Evolutionary conservation across 2,329 filamentous ascomycete genomes (phyloP).

Genomic region (Aspergillus fumigatiaffinis): DNA sequence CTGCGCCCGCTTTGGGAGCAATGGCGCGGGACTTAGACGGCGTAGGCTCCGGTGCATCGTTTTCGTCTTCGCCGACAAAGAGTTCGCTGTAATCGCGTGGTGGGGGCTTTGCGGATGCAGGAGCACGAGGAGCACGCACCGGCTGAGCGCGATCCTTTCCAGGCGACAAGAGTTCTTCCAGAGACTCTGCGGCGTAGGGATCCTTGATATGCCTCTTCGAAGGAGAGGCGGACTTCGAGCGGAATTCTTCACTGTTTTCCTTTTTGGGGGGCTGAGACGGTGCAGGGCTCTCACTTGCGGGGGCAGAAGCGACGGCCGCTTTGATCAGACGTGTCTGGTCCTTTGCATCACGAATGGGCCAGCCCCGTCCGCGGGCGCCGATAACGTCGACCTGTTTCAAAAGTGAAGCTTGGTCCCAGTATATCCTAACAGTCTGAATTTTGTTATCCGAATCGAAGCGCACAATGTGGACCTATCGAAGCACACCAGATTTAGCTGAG

Average conservation of each 20-base stretch:
- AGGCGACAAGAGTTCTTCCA: slow-evolving; percentile 67
- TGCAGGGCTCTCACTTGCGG: slow-evolving; percentile 10
- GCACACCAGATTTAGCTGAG: not conserved
- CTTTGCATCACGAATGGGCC: slow-evolving; percentile 85
- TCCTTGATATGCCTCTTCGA: slow-evolving; percentile 42
- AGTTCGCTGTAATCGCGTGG: slow-evolving; percentile 68
- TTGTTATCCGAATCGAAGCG: slow-evolving; percentile 71
- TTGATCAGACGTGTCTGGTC: slow-evolving; percentile 78
- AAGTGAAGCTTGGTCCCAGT: slow-evolving; percentile 92
- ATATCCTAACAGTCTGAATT: slow-evolving; percentile 81
- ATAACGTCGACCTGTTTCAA: slow-evolving; percentile 94
- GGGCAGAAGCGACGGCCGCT: slow-evolving; percentile 39
- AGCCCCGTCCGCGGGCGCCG: slow-evolving; percentile 82
- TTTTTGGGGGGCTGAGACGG: slow-evolving; percentile 17
- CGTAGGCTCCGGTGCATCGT: slow-evolving; percentile 10
- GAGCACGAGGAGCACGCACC: slow-evolving; percentile 59
- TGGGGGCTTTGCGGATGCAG: slow-evolving; percentile 64
- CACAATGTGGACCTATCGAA: slow-evolving; percentile 74
- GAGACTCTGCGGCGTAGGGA: slow-evolving; percentile 47
- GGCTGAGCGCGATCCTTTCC: slow-evolving; percentile 46
- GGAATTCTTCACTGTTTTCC: slow-evolving; percentile 9
- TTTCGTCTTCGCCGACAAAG: slow-evolving; percentile 49
- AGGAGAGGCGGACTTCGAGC: slow-evolving; percentile 26
- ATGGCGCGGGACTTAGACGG: slow-evolving; percentile 41
- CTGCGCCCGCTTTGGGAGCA: slow-evolving; percentile 52